Conservation (phyloP, 2,329 filamentous ascomycete genomes). For the Botrytis paeoniae region DNA sequence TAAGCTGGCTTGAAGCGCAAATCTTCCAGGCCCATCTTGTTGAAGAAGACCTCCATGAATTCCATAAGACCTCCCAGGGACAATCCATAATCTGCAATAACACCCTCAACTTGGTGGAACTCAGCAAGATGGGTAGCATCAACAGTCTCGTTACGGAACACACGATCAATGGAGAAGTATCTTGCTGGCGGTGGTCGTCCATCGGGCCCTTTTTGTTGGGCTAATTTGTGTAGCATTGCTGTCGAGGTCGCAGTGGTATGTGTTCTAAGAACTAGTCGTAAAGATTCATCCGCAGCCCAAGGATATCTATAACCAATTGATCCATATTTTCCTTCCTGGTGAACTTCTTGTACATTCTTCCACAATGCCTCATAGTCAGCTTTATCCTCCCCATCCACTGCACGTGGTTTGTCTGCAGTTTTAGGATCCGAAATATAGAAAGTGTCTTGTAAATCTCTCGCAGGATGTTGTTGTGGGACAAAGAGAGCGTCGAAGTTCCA, state of each 20-base stretch:
- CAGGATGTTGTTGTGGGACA: slow-evolving; percentile 95
- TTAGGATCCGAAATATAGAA: slow-evolving; percentile 96
- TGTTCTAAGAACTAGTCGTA: slow-evolving; percentile 85
- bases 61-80: slow-evolving; percentile 90
- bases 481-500: slow-evolving; percentile 99
- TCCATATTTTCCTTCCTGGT: slow-evolving; percentile 87
- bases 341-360: slow-evolving; percentile 81
- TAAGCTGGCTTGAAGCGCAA: slow-evolving; percentile 97
- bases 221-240: slow-evolving; percentile 86
- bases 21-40: slow-evolving; percentile 84
- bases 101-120: slow-evolving; percentile 98
- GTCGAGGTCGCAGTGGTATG: slow-evolving; percentile 93
- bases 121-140: slow-evolving; percentile 96
- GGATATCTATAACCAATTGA: slow-evolving; percentile 96
- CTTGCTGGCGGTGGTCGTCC: slow-evolving; percentile 67
- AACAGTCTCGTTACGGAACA: slow-evolving; percentile 97
- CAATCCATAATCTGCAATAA: slow-evolving; percentile 93
- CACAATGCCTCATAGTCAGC: slow-evolving; percentile 81
- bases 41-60: slow-evolving; percentile 95
- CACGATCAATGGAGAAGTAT: slow-evolving; percentile 97
- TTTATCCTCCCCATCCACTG: slow-evolving; percentile 53
- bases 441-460: slow-evolving; percentile 94
- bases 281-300: slow-evolving; percentile 83
- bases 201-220: slow-evolving; percentile 73
- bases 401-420: slow-evolving; percentile 65